Conservation (phyloP, 2,329 filamentous ascomycete species). For the Sarocladium oryzae region DNA sequence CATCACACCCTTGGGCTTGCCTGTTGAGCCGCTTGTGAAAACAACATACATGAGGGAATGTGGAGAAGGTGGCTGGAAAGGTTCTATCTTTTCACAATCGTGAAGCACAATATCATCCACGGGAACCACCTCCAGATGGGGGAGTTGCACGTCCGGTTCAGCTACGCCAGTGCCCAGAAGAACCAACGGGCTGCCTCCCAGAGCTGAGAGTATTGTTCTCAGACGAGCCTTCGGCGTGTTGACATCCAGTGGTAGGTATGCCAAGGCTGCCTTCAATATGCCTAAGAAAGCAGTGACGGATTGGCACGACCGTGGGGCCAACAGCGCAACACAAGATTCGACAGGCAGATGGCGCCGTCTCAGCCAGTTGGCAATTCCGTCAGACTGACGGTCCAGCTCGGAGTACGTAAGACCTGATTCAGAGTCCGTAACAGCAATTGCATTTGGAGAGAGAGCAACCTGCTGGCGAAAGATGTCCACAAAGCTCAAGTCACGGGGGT, state of each 20-base stretch:
- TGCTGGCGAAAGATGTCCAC: constrained; percentile 18
- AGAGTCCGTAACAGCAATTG: constrained; percentile 15
- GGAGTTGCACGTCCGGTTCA: neutral
- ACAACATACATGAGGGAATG: constrained; percentile 27
- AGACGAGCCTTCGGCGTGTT: constrained; percentile 14
- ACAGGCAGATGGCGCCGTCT: neutral
- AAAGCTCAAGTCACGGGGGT: constrained; percentile 16
- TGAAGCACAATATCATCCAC: no score
- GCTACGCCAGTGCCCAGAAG: constrained; percentile 12
- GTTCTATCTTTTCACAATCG: no score
- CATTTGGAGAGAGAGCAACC: constrained; percentile 11
- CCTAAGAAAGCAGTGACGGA: constrained; percentile 18
- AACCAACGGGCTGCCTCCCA: neutral
- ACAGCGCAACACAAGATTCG: neutral
- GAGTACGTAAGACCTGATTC: constrained; percentile 15
- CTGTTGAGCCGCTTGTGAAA: constrained; percentile 47
- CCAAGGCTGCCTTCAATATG: constrained; percentile 19
- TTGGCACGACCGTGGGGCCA: constrained; percentile 15
- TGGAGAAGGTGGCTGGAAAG: neutral
- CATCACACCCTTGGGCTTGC: constrained; percentile 42
- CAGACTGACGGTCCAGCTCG: constrained; percentile 16
- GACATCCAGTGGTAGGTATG: constrained; percentile 19
- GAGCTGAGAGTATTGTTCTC: constrained; percentile 12
- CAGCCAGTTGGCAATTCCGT: constrained; percentile 14
- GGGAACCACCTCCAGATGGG: no score